These are phyloP conservation scores for Xylaria castorea DNA, from an alignment of 495 filamentous ascomycete genomes.

Conservation along the genomic window DNA sequence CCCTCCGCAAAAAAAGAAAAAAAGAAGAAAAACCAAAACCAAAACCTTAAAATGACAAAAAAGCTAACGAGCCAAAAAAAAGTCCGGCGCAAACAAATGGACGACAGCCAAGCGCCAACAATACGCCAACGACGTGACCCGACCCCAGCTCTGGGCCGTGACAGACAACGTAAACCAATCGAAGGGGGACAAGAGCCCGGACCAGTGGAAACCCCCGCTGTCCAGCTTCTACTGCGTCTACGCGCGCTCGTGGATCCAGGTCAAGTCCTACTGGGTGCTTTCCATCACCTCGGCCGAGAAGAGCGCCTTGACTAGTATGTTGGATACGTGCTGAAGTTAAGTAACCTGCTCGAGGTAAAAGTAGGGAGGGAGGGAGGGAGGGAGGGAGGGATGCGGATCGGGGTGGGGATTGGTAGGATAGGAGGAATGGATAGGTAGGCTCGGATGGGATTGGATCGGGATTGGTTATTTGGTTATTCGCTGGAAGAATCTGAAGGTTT, in stretches of 20 bases:
- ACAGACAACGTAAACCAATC: conserved; percentile 74
- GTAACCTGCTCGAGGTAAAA: too few relatives aligned
- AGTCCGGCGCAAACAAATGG: conserved; percentile 63
- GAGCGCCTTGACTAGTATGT: conserved; percentile 66
- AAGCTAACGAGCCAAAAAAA: background rate
- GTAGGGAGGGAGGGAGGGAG: too few relatives aligned
- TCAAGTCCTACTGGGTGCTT: conserved; percentile 68
- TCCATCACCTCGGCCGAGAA: conserved; percentile 68
- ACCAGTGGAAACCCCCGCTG: conserved; percentile 75
- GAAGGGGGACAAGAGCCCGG: conserved; percentile 73
- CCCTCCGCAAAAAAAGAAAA: too few relatives aligned
- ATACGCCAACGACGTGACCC: conserved; percentile 75
- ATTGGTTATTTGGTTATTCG: background rate
- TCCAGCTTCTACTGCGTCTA: conserved; percentile 76
- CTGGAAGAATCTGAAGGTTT: background rate
- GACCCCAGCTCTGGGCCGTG: conserved; percentile 75
- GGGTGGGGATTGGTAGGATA: too few relatives aligned
- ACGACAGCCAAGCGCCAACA: conserved; percentile 65
- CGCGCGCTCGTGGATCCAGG: conserved; percentile 71
- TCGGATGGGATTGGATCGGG: background rate
- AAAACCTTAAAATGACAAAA: too few relatives aligned
- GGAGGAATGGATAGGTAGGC: too few relatives aligned
- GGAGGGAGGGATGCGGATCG: too few relatives aligned
- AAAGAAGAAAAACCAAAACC: too few relatives aligned
- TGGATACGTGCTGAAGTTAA: conserved; percentile 63